Evolutionary conservation across 1,284 basidiomycete species (phyloP), one percentile per base, ranked within the genome.

Genomic region (Stygiomarasmius scandens): DNA sequence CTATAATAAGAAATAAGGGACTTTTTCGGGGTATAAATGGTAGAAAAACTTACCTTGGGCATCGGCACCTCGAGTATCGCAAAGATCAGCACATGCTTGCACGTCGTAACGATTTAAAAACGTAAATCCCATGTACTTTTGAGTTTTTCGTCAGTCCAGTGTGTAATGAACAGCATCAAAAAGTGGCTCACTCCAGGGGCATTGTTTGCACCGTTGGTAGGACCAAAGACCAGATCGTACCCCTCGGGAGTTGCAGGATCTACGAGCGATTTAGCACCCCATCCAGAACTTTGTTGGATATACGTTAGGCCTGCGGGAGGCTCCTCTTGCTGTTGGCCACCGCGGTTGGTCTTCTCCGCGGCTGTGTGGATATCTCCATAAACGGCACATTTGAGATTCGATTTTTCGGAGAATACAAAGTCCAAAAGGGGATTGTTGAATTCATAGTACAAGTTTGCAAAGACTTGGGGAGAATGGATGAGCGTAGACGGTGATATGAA

Each of bases 371-470:
- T 59, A 50, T 75, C 74, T 16, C 66, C 74, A 57, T 76, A 79
- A 1, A 74, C 61, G 2, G 73, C 76, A 49, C 77, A 80, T 63
- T 78, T 79, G 62, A 79, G 67, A 58, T 78, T 78, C 0, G 76
- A 79, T 3, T 68, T 59, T 52, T 71, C 67, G 19, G 59, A 62
- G 59, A 69, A 70, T 19, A 71, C 69, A 57, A 67, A 72, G 57
- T 77, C 76, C 36, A 77, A 66, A 4, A 72, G 66, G 6, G 66
- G 55, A 56, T 77, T 78, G 63, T 77, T 77, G 66, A 67, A 73
- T 58, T 80, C 77, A 63, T 80, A 78, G 58, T 71, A 80, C 27
- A 80, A 49, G 60, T 80, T 78, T 20, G 69, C 77, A 54, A 78
- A 79, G 3, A 77, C 78, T 80, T 44, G 19, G 20, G 16, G 29